These are phyloP conservation scores for Suhomyces vadensis DNA, from an alignment of 805 yeast species.

Conservation along the genomic window DNA sequence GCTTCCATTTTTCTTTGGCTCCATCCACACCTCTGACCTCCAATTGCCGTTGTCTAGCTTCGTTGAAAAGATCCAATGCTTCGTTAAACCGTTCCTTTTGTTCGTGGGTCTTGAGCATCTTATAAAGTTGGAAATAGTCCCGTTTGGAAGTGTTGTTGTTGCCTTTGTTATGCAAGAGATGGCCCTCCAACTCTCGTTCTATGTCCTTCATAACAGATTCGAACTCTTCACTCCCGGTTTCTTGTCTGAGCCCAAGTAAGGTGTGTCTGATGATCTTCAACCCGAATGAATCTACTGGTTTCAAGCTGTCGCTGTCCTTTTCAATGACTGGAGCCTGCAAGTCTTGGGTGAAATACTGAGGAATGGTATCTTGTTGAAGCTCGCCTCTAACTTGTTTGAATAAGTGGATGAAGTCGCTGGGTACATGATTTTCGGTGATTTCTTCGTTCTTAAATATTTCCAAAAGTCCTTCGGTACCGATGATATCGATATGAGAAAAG, in stretches of 20 bases:
- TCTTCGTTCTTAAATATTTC: conserved; percentile 27
- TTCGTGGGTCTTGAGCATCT: conserved; percentile 46
- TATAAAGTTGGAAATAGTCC: conserved; percentile 70
- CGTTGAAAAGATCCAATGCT: conserved; percentile 68
- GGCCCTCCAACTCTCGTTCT: conserved; percentile 26
- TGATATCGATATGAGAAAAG: conserved; percentile 51
- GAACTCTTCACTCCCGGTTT: conserved; percentile 20
- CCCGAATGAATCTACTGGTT: conserved; percentile 74
- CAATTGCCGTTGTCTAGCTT: conserved; percentile 69
- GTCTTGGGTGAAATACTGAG: conserved; percentile 35
- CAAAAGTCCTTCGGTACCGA: conserved; percentile 50
- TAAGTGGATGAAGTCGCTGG: conserved; percentile 32
- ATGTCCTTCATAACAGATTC: conserved; percentile 29
- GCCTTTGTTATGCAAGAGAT: conserved; percentile 23
- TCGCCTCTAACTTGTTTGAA: conserved; percentile 27
- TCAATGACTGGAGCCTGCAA: conserved; percentile 43
- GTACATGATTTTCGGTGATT: conserved; percentile 32
- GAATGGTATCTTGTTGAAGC: conserved; percentile 7
- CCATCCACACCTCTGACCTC: conserved; percentile 82
- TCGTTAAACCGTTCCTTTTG: conserved; percentile 55
- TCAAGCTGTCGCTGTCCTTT: conserved; percentile 56
- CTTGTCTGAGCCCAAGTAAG: conserved; percentile 46
- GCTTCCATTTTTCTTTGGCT: conserved; percentile 87
- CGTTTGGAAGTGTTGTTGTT: conserved; percentile 38
- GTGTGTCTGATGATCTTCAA: conserved; percentile 78